A percentile compares a stretch with the other conserved stretches of the same genome.
These are phyloP conservation scores for Erythrophleum fordii DNA, from an alignment of 306 rosid species.

Conservation along the genomic window DNA sequence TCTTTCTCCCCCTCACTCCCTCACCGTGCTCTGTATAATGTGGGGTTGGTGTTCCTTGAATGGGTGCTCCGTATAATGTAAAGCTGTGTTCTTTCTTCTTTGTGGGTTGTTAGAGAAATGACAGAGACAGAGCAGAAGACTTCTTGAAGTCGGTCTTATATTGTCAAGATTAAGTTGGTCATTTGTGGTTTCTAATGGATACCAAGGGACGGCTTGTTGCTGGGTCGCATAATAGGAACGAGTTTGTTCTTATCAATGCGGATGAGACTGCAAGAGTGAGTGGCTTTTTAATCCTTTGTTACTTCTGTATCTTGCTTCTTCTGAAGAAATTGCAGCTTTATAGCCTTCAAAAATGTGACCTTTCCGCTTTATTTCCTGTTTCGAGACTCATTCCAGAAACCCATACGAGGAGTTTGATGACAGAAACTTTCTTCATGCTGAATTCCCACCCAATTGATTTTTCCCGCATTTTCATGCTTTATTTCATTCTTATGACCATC, in stretches of 20 bases:
- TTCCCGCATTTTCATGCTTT: constrained; percentile 12
- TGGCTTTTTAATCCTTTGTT: constrained; percentile 5
- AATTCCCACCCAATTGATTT: neutral
- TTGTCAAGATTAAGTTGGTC: constrained; percentile 41
- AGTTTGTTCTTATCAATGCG: constrained; percentile 81
- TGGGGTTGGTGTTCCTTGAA: neutral
- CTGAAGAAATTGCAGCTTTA: constrained; percentile 27
- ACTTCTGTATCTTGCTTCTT: neutral
- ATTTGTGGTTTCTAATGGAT: constrained; percentile 50
- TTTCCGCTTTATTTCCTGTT: constrained; percentile 9
- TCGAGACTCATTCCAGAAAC: neutral
- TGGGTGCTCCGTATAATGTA: constrained; percentile 18
- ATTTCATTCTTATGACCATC: constrained; percentile 11
- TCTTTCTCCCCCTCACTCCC: neutral
- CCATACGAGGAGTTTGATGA: constrained; percentile 30
- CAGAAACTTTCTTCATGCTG: neutral
- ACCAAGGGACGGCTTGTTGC: constrained; percentile 73
- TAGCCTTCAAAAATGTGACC: neutral
- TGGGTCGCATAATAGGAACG: constrained; percentile 83
- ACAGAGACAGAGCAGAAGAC: constrained; percentile 22
- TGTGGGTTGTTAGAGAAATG: constrained; percentile 21
- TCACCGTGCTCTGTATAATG: neutral
- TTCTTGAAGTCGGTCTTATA: constrained; percentile 35
- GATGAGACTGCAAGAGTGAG: constrained; percentile 78
- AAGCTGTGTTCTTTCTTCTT: constrained; percentile 38